Conservation (phyloP, 805 yeast species). For the Ogataea nitratoaversa region DNA sequence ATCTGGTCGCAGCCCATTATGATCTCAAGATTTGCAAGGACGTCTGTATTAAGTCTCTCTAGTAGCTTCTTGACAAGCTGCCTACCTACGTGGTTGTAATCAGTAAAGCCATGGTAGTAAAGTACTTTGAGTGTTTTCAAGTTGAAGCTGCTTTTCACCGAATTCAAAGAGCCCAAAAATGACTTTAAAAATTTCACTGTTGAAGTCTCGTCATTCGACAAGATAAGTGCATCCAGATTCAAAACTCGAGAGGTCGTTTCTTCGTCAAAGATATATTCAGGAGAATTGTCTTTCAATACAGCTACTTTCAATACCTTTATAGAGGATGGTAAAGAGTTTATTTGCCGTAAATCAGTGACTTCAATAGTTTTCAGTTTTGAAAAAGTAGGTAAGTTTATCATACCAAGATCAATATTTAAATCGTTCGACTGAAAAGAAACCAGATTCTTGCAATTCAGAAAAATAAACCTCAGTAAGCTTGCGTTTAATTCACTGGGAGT, state of each 20-base stretch:
- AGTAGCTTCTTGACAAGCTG: slow-evolving; percentile 30
- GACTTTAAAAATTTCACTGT: slow-evolving; percentile 33
- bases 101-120: slow-evolving; percentile 43
- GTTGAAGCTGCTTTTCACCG: slow-evolving; percentile 11
- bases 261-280: slow-evolving; percentile 1
- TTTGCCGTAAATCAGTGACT: slow-evolving; percentile 16
- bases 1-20: slow-evolving; percentile 50
- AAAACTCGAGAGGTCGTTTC: slow-evolving; percentile 2
- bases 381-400: slow-evolving; percentile 4
- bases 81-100: slow-evolving; percentile 33
- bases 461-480: slow-evolving; percentile 22
- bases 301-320: slow-evolving; percentile 17
- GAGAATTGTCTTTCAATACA: slow-evolving; percentile 6
- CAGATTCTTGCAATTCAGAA: slow-evolving; percentile 10
- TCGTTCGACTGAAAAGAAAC: slow-evolving; percentile 11
- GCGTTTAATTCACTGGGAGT: slow-evolving; percentile 11
- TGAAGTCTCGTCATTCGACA: slow-evolving; percentile 17
- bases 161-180: slow-evolving; percentile 17
- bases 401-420: slow-evolving; percentile 1
- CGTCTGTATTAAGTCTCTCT: slow-evolving; percentile 24
- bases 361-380: slow-evolving; percentile 8
- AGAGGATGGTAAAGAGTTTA: slow-evolving; percentile 17
- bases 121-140: slow-evolving; percentile 36
- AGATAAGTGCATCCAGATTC: slow-evolving; percentile 7
- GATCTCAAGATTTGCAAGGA: slow-evolving; percentile 43